A percentile compares a stretch with the other conserved stretches of the same genome.
These are phyloP conservation scores for Volvox reticuliferus DNA, from an alignment of 139 green algal species.

Conservation along the genomic window DNA sequence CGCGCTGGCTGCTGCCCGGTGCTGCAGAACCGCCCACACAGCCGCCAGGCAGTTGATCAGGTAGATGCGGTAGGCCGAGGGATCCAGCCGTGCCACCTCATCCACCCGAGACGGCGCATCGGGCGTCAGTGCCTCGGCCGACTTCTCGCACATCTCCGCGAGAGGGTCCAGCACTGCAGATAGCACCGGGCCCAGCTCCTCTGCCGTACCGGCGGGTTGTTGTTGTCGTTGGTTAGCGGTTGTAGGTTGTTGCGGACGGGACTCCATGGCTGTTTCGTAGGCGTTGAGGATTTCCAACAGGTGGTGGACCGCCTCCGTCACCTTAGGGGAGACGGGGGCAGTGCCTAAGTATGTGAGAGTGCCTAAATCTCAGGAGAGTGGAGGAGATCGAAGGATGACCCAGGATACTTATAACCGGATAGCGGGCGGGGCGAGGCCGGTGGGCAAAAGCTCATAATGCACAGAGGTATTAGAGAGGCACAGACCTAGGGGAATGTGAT, in stretches of 20 bases:
- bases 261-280: slow-evolving; percentile 72
- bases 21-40: slow-evolving; percentile 49
- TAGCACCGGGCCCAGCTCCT: slow-evolving; percentile 66
- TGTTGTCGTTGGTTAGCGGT: background rate
- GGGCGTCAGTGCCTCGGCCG: slow-evolving; percentile 67
- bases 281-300: slow-evolving; percentile 75
- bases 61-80: slow-evolving; percentile 72
- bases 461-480: too few relatives aligned
- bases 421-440: too few relatives aligned
- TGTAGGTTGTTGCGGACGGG: background rate
- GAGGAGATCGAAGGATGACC: background rate
- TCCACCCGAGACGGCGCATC: slow-evolving; percentile 68
- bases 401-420: too few relatives aligned
- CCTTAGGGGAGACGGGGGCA: slow-evolving; percentile 54
- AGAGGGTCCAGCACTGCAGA: slow-evolving; percentile 79
- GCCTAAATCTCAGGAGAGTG: background rate
- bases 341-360: background rate
- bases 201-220: background rate
- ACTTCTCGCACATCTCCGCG: slow-evolving; percentile 70
- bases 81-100: slow-evolving; percentile 62
- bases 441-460: too few relatives aligned
- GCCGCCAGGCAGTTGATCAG: slow-evolving; percentile 84
- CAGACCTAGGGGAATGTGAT: too few relatives aligned
- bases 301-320: slow-evolving; percentile 71
- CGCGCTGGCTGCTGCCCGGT: background rate